A percentile compares a stretch with the other conserved stretches of the same genome.
Conservation (phyloP, 345 rosid genomes). For the Corymbia maculata region DNA sequence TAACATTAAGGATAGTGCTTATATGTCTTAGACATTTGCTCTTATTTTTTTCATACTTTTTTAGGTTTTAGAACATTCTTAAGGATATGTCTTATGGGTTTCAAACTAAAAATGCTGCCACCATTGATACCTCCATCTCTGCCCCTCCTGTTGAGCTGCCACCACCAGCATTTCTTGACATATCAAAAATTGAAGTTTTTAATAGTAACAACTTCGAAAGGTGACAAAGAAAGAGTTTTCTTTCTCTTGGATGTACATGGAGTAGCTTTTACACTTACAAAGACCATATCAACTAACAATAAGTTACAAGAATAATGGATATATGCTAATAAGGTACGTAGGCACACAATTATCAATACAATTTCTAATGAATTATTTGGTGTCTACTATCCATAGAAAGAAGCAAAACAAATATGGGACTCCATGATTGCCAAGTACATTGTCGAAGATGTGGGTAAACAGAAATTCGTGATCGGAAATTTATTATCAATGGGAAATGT, state of each 20-base stretch:
- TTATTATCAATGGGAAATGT: not conserved
- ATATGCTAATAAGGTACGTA: not conserved
- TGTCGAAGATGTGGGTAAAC: not conserved
- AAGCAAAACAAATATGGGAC: not conserved
- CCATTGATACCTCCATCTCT: too few species aligned
- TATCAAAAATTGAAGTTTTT: not conserved
- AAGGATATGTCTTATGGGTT: too few species aligned
- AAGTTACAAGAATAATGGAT: not conserved
- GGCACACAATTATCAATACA: not conserved
- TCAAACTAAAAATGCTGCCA: too few species aligned
- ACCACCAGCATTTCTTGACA: not conserved
- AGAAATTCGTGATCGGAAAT: not conserved
- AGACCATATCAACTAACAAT: not conserved
- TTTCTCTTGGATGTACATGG: not conserved
- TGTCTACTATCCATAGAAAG: not conserved
- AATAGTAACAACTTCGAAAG: not conserved
- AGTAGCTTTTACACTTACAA: not conserved
- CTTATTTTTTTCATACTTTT: not conserved
- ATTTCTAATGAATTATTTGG: not conserved
- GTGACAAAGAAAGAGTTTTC: not conserved
- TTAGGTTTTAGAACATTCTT: not conserved
- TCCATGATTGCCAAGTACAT: not conserved
- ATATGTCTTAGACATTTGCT: not conserved
- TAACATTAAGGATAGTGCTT: not conserved
- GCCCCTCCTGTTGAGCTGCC: too few species aligned